A percentile compares a stretch with the other conserved stretches of the same genome.
Conservation (phyloP, 768 basidiomycete species). For the Cubamyces lactineus region DNA sequence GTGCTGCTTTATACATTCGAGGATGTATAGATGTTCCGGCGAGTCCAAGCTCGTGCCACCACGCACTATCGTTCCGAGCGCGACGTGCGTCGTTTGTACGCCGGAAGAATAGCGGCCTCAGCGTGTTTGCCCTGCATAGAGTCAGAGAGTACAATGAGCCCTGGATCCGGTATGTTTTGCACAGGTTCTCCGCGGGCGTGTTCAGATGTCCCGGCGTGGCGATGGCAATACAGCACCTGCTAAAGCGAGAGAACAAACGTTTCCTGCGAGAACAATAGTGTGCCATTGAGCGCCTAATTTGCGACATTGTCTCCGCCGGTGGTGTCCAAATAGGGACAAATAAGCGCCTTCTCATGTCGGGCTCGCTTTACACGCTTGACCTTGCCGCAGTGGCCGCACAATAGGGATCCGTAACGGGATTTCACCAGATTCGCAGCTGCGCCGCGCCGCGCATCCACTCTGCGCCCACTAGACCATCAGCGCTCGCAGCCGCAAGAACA, state of each 20-base stretch:
- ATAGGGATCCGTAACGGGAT: neutral
- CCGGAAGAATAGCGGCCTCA: neutral
- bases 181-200: too few relatives aligned
- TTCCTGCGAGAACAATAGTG: constrained; percentile 6
- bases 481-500: too few relatives aligned
- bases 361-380: neutral
- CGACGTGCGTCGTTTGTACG: neutral
- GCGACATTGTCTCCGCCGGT: constrained; percentile 6
- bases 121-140: constrained; percentile 2
- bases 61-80: too few relatives aligned
- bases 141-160: neutral
- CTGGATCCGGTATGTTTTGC: too few relatives aligned
- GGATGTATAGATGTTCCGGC: neutral
- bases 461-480: too few relatives aligned
- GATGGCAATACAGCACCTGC: constrained; percentile 1
- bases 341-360: neutral
- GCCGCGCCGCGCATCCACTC: too few relatives aligned
- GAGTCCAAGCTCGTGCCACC: neutral
- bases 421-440: neutral
- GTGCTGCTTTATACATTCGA: constrained; percentile 6
- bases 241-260: constrained; percentile 17
- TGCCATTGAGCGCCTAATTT: neutral
- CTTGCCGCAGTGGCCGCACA: neutral
- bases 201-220: neutral
- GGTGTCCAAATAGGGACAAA: neutral